Evolutionary conservation across 768 basidiomycete genomes (phyloP).

Genomic region (Nidularia sp.): DNA sequence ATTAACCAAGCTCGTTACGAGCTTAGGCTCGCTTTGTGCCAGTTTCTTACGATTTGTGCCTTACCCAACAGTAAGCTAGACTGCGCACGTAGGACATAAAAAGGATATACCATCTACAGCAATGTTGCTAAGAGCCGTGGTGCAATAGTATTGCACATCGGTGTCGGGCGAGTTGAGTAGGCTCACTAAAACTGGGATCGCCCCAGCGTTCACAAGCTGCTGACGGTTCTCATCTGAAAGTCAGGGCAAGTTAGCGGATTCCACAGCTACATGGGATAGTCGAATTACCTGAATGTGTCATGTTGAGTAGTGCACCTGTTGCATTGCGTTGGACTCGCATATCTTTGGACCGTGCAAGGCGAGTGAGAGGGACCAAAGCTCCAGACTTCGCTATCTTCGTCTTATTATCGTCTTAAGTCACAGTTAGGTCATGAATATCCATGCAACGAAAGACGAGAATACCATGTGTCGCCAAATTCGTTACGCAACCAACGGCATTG

Average conservation of each 20-base stretch:
- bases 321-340: slow-evolving; percentile 99
- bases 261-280: background rate
- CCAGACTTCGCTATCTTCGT: slow-evolving; percentile 99
- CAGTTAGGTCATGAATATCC: background rate
- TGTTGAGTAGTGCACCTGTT: slow-evolving; percentile 95
- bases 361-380: slow-evolving; percentile 94
- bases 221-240: slow-evolving; percentile 91
- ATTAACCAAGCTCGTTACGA: slow-evolving; percentile 88
- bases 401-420: slow-evolving; percentile 89
- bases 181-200: slow-evolving; percentile 94
- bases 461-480: slow-evolving; percentile 98
- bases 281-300: slow-evolving; percentile 94
- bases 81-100: background rate
- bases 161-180: slow-evolving; percentile 94
- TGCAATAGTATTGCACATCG: slow-evolving; percentile 99
- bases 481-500: slow-evolving; percentile 98
- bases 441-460: background rate
- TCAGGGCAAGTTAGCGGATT: background rate
- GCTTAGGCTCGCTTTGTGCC: slow-evolving; percentile 88
- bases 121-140: slow-evolving; percentile 96
- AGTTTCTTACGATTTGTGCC: slow-evolving; percentile 91
- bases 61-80: slow-evolving; percentile 17
- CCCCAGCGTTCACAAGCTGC: slow-evolving; percentile 96
- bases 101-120: slow-evolving; percentile 79
- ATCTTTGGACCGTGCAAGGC: slow-evolving; percentile 95